Evolutionary conservation across 2,329 filamentous ascomycete species (phyloP), one percentile per base, ranked within the genome.

Genomic region (Sporothrix dimorphospora): DNA sequence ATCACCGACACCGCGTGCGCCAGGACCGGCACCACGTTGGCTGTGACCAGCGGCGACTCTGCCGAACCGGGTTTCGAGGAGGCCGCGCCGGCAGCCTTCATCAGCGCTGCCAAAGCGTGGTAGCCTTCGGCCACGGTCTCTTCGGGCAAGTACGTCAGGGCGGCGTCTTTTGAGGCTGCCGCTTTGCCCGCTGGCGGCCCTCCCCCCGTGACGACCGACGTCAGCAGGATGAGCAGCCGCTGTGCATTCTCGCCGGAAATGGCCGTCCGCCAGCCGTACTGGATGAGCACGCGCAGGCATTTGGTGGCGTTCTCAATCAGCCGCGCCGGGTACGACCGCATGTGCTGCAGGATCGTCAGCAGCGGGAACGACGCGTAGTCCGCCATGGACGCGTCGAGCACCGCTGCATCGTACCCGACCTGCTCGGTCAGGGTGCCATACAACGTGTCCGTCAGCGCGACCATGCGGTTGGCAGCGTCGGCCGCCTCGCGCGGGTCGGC

Each of bases 291-390:
- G 12, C 88, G 86, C 45, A 98, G 83, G 76, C 92, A 95, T 79
- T 90, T 89, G 61, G 98, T 85, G 40, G 91, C 90, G 57, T 92
- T 81, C 79, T 99, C 96, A 8, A 96, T 83, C 53, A 93, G 84
- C 47, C 87, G 87, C 63, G 92, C 87, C 0, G 94, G 90, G 70
- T 94, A 89, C 65, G 87, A 85, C 74, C 92, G 88, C 76, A 93
- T 91, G 74, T 90, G 87, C 72, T 93, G 91, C 77, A 99, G 91
- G 51, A 98, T 89, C 76, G 96, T 92, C 0, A 93, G 94, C 0
- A 99, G 84, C 0, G 96, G 96, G 74, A 98, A 97, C 84, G 98
- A 98, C 78, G 92, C 88, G 84, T 98, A 99, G 83, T 98, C 94
- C 16, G 94, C 94, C 21, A 98, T 83, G 79, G 94, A 95, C 69